A percentile compares a stretch with the other conserved stretches of the same genome.
These are phyloP conservation scores for Hygrophorus pudorinus DNA, from an alignment of 768 basidiomycete species.

Conservation along the genomic window DNA sequence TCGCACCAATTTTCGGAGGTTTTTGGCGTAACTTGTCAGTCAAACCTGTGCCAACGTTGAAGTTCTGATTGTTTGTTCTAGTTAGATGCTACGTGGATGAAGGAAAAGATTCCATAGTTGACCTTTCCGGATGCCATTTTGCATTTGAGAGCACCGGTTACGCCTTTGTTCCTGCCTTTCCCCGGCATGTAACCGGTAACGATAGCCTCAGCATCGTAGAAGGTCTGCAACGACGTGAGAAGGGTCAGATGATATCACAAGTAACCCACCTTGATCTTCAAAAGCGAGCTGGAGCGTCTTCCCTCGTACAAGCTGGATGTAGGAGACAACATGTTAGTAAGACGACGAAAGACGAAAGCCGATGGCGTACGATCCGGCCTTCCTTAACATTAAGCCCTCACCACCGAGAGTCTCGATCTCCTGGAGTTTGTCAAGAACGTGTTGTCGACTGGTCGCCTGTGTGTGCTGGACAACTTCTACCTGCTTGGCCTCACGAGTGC, in stretches of 20 bases:
- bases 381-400: constrained; percentile 50
- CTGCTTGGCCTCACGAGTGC: constrained; percentile 30
- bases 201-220: constrained; percentile 51
- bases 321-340: background rate
- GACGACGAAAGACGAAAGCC: background rate
- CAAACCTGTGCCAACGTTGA: constrained; percentile 48
- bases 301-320: constrained; percentile 37
- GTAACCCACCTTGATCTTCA: constrained; percentile 42
- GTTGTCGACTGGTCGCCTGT: constrained; percentile 31
- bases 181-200: constrained; percentile 49
- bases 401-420: constrained; percentile 45
- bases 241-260: background rate
- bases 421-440: constrained; percentile 45
- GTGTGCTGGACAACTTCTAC: constrained; percentile 41
- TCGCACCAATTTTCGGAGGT: constrained; percentile 45
- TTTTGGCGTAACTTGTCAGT: constrained; percentile 41
- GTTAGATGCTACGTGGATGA: background rate
- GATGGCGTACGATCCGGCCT: constrained; percentile 34
- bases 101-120: constrained; percentile 1
- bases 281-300: constrained; percentile 33
- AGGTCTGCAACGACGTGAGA: constrained; percentile 25
- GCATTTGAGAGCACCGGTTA: constrained; percentile 41
- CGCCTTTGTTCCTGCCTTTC: constrained; percentile 40
- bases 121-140: constrained; percentile 57
- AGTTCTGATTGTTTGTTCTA: constrained; percentile 25